phyloP scores from a whole-genome alignment of 208 protist genomes.

The Angomonas deanei region DNA sequence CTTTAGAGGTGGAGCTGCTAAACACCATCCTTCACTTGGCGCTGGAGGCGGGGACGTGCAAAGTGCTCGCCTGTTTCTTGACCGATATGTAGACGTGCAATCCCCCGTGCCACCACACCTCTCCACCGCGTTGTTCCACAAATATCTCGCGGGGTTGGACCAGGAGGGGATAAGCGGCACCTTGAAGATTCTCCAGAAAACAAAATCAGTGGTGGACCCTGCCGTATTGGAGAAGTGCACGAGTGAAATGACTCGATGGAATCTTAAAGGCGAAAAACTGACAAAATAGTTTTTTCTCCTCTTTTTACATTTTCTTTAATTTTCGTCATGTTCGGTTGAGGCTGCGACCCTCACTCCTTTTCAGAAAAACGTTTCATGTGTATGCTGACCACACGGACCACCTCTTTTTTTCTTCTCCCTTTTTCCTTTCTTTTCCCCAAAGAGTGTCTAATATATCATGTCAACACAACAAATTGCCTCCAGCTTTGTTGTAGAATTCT shows the following conservation, averaged over 20 bases:
- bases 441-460: slow-evolving; percentile 8
- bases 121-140: neutral
- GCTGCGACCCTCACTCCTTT: too few species aligned
- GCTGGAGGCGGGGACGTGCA: neutral
- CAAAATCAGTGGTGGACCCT: neutral
- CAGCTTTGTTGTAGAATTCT: slow-evolving; percentile 75
- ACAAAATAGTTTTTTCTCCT: neutral
- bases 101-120: neutral
- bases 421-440: slow-evolving; percentile 23
- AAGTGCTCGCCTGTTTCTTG: neutral
- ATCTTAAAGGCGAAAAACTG: neutral
- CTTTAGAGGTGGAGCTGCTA: slow-evolving; percentile 18
- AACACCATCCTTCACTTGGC: neutral
- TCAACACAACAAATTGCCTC: slow-evolving; percentile 67
- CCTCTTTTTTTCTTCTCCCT: neutral
- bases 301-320: neutral
- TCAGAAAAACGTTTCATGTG: too few species aligned
- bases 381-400: neutral
- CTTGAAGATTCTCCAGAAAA: neutral
- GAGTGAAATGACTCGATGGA: neutral
- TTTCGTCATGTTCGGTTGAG: too few species aligned
- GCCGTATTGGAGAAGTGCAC: neutral
- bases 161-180: neutral
- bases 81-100: neutral
- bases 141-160: neutral